phyloP scores from a whole-genome alignment of 345 rosid genomes.

The Salix brachista region DNA sequence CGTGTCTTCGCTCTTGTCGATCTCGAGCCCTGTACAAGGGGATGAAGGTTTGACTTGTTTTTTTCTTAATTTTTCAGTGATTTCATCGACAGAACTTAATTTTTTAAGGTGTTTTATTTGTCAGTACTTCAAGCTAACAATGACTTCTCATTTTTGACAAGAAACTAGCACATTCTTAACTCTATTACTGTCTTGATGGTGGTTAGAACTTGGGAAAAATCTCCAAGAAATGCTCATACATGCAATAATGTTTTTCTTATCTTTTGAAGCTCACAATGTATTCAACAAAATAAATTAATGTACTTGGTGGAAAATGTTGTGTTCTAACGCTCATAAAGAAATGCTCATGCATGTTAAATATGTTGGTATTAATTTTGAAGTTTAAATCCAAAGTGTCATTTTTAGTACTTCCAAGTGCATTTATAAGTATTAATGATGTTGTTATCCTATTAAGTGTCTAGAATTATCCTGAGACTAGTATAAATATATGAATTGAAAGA shows the following conservation, averaged over 20 bases:
- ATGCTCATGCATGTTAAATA: not conserved
- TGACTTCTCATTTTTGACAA: not conserved
- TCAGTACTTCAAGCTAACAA: not conserved
- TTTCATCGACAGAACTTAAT: constrained; percentile 8
- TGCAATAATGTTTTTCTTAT: not conserved
- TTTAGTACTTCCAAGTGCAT: not conserved
- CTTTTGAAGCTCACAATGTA: not conserved
- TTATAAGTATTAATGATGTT: not conserved
- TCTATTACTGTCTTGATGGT: not conserved
- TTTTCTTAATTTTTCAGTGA: constrained; percentile 6
- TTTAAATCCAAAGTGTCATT: not conserved
- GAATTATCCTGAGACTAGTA: not conserved
- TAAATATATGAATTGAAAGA: not conserved
- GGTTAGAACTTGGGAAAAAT: not conserved
- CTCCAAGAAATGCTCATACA: not conserved
- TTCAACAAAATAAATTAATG: not conserved
- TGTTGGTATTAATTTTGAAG: too few relatives aligned
- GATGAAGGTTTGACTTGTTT: constrained; percentile 67
- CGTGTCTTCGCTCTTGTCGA: constrained; percentile 97
- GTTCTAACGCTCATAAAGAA: not conserved
- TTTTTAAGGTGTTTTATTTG: not conserved
- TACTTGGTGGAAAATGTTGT: not conserved
- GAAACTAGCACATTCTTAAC: not conserved
- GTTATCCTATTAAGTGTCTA: not conserved
- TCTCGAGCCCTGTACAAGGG: constrained; percentile 98